Conservation (phyloP, 352 stramenopile genomes). For the Peronospora belbahrii region DNA sequence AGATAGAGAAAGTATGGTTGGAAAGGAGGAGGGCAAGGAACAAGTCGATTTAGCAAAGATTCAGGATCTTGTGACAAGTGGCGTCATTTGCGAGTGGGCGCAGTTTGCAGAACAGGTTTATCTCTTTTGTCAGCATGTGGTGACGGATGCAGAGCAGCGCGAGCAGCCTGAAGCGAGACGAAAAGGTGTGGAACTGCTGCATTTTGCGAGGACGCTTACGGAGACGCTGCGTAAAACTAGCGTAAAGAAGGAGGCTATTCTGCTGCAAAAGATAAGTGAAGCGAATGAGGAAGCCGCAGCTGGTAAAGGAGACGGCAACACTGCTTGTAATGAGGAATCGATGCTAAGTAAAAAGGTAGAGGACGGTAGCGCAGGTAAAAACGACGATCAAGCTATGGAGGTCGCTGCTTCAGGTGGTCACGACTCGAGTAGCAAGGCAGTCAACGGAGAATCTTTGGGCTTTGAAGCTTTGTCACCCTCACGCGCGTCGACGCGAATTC, state of each 20-base stretch:
- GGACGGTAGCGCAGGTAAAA: background rate
- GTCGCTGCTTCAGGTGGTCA: background rate
- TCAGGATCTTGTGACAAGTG: conserved; percentile 24
- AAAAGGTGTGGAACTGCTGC: conserved; percentile 66
- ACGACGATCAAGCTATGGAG: background rate
- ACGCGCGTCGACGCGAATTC: no score
- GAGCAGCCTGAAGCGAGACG: conserved; percentile 50
- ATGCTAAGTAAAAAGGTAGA: background rate
- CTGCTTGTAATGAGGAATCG: conserved; percentile 1
- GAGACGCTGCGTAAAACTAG: conserved; percentile 67
- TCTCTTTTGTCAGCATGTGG: conserved; percentile 67
- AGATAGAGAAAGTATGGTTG: background rate
- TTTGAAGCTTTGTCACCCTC: conserved; percentile 23
- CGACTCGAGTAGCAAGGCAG: conserved; percentile 6
- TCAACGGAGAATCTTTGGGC: conserved; percentile 4
- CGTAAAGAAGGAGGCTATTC: conserved; percentile 49
- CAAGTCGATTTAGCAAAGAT: conserved; percentile 56
- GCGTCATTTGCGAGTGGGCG: conserved; percentile 49
- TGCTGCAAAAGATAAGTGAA: conserved; percentile 39
- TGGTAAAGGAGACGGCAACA: conserved; percentile 13
- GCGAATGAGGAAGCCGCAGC: conserved; percentile 12
- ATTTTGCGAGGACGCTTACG: conserved; percentile 65
- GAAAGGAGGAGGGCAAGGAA: background rate
- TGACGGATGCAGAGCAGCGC: conserved; percentile 43
- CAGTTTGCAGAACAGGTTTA: conserved; percentile 65